phyloP scores from a whole-genome alignment of 2,329 filamentous ascomycete species.

The Aureobasidium subglaciale region DNA sequence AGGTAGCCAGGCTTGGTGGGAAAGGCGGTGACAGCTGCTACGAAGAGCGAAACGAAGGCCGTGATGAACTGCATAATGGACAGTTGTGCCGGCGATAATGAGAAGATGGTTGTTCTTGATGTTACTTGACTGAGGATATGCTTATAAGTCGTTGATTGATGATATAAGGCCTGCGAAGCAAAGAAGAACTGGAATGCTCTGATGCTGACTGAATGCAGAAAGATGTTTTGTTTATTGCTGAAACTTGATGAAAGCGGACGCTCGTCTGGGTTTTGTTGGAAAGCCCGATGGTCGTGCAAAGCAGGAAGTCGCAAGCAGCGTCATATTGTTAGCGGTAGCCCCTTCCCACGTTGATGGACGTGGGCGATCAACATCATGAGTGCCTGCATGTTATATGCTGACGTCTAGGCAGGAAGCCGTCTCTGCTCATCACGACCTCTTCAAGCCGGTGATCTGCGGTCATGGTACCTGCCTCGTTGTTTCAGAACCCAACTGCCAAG shows the following conservation, averaged over 20 bases:
- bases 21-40: conserved; percentile 4
- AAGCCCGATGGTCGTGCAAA: not conserved
- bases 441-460: not conserved
- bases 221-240: not conserved
- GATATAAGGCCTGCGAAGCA: no score
- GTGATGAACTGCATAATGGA: conserved; percentile 12
- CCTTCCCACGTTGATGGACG: not conserved
- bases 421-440: conserved; percentile 9
- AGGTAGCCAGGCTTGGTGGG: not conserved
- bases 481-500: conserved; percentile 1
- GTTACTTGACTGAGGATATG: not conserved
- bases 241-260: not conserved
- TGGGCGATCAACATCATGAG: not conserved
- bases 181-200: not conserved
- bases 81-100: not conserved
- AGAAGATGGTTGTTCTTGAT: not conserved
- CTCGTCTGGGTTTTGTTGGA: not conserved
- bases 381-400: no score
- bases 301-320: not conserved
- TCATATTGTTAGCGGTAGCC: not conserved
- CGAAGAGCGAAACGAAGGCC: conserved; percentile 10
- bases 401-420: not conserved
- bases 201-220: not conserved
- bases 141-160: not conserved
- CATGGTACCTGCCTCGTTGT: conserved; percentile 1